phyloP scores from a whole-genome alignment of 768 basidiomycete genomes.

The Hypsizygus marmoreus region DNA sequence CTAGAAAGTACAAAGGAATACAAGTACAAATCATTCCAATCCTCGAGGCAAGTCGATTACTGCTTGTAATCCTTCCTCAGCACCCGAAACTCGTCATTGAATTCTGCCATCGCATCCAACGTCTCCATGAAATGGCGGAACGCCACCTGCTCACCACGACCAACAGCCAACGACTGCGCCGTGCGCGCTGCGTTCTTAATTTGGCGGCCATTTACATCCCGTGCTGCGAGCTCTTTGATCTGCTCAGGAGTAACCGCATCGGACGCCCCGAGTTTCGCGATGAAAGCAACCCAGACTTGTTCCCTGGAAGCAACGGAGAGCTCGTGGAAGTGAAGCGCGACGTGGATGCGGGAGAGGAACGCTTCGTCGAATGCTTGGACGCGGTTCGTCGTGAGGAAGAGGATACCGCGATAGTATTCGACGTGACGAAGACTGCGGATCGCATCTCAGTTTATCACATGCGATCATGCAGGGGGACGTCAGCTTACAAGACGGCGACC shows the following conservation, averaged over 20 bases:
- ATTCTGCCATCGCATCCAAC: conserved; percentile 64
- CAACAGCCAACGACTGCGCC: conserved; percentile 59
- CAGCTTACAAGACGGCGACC: conserved; percentile 69
- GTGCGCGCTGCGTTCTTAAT: conserved; percentile 73
- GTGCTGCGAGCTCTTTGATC: conserved; percentile 46
- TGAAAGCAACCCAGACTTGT: conserved; percentile 68
- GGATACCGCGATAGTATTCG: conserved; percentile 58
- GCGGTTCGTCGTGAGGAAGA: conserved; percentile 59
- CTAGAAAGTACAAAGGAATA: too few relatives aligned
- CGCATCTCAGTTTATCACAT: conserved; percentile 27
- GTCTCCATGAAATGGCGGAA: conserved; percentile 57
- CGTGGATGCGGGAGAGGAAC: conserved; percentile 68
- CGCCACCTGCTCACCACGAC: conserved; percentile 44
- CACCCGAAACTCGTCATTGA: conserved; percentile 46
- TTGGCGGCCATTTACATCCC: conserved; percentile 62
- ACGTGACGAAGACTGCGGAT: conserved; percentile 51
- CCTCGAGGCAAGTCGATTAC: too few relatives aligned
- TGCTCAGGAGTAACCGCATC: conserved; percentile 40
- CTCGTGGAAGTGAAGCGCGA: conserved; percentile 65
- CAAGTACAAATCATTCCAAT: too few relatives aligned
- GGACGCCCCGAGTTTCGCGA: conserved; percentile 44
- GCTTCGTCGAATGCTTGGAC: conserved; percentile 67
- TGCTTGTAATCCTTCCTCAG: too few relatives aligned
- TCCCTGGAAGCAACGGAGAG: conserved; percentile 52
- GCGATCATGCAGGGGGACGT: too few relatives aligned